A percentile compares a stretch with the other conserved stretches of the same genome.
phyloP scores from a whole-genome alignment of 768 basidiomycete species.

The Saitozyma podzolica region DNA sequence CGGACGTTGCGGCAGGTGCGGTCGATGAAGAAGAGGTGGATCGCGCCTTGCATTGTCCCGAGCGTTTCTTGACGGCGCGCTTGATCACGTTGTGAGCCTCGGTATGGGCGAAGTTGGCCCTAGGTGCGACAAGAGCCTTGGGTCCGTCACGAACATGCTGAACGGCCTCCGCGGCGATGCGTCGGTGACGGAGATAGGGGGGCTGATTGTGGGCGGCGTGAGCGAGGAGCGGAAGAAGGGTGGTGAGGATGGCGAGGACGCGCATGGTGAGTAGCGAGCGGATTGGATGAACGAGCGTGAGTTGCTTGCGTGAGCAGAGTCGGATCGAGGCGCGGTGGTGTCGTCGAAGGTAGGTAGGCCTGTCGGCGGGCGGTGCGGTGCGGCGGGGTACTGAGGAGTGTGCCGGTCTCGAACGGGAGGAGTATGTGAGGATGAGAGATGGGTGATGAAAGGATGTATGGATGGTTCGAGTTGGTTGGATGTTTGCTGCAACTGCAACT shows the following conservation, averaged over 20 bases:
- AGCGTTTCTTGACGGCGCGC: constrained; percentile 27
- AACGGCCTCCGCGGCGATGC: constrained; percentile 17
- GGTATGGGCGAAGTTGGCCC: constrained; percentile 31
- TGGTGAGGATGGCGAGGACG: constrained; percentile 30
- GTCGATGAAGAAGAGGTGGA: constrained; percentile 11
- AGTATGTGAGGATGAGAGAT: too few species aligned
- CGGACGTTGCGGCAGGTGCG: constrained; percentile 3
- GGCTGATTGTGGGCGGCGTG: constrained; percentile 20
- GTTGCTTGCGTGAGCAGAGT: too few species aligned
- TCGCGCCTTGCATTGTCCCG: constrained; percentile 28
- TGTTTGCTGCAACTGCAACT: too few species aligned
- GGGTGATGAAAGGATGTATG: too few species aligned
- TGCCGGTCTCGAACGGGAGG: too few species aligned
- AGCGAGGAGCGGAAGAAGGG: constrained; percentile 24
- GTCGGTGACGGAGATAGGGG: constrained; percentile 31
- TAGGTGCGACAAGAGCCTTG: constrained; percentile 8
- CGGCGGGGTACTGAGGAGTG: too few species aligned
- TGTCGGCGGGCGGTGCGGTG: too few species aligned
- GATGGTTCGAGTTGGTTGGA: too few species aligned
- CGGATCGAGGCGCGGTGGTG: too few species aligned
- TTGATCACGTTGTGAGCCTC: constrained; percentile 37
- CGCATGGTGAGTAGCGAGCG: constrained; percentile 5
- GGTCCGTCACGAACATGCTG: constrained; percentile 10
- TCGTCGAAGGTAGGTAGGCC: too few species aligned
- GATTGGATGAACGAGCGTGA: too few species aligned